Evolutionary conservation across 1,139 yeast genomes (phyloP), one percentile per base, ranked within the genome.

Genomic region (Kurtzmaniella natalensis): DNA sequence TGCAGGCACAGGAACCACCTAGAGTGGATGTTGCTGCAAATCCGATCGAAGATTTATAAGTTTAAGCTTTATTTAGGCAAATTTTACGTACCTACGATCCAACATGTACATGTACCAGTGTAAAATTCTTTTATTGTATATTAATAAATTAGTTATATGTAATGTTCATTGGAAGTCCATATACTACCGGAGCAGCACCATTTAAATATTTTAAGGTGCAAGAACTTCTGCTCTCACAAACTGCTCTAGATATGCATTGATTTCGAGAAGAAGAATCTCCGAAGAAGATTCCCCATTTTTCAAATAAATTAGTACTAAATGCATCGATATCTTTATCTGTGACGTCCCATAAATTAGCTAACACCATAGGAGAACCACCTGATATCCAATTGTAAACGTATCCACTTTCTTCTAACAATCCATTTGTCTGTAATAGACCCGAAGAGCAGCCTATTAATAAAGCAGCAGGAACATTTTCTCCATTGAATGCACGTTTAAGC

Each of bases 341-440:
- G 4, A 92, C 97, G 57, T 88, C 96, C 98, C 98, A 92, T 43
- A 92, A 60, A 50, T 87, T 88, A 0, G 87, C 96, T 28, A 92
- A 61, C 2, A 87, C 70, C 78, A 84, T 72, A 0, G 95, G 94
- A 31, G 87, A 76, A 0, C 94, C 95, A 21, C 92, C 92, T 4
- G 73, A 62, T 23, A 89, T 53, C 69, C 89, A 88, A 35, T 83
- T 79, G 45, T 76, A 72, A 0, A 86, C 72, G 5, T 88, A 83
- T 1, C 97, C 96, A 49, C 73, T 70, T 0, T 94, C 81, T 42
- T 80, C 87, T 38, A 83, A 66, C 8, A 69, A 54, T 2, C 94
- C 89, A 39, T 74, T 70, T 11, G 60, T 60, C 16, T 69, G 69
- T 34, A 87, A 61, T 1, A 76, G 65, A 0, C 95, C 96, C 0